A percentile compares a stretch with the other conserved stretches of the same genome.
Evolutionary conservation across 495 filamentous ascomycete species (phyloP).

Genomic region (Trichoderma orchidacearum): DNA sequence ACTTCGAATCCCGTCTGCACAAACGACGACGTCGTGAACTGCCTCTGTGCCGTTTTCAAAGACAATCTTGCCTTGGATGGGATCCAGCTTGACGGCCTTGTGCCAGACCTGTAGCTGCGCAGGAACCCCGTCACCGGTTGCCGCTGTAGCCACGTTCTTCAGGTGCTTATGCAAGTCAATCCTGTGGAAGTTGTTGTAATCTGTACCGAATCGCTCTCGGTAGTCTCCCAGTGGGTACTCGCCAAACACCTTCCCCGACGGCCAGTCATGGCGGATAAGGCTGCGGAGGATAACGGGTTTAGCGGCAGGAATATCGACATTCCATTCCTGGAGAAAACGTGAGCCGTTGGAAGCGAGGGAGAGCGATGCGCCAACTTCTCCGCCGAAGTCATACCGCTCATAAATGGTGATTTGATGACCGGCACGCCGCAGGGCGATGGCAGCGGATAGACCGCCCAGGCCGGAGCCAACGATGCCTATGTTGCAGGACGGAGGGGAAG

Average conservation of each 20-base stretch:
- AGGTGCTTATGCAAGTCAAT: conserved; percentile 41
- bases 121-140: conserved; percentile 25
- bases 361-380: conserved; percentile 37
- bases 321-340: conserved; percentile 27
- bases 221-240: conserved; percentile 27
- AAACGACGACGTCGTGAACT: conserved; percentile 11
- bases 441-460: conserved; percentile 33
- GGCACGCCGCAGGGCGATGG: conserved; percentile 26
- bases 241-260: conserved; percentile 23
- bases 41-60: conserved; percentile 13
- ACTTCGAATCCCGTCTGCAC: conserved; percentile 11
- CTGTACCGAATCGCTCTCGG: conserved; percentile 5
- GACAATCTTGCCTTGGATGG: conserved; percentile 16
- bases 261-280: conserved; percentile 31
- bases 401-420: conserved; percentile 38
- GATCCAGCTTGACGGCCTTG: conserved; percentile 14
- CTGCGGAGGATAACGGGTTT: conserved; percentile 32
- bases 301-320: conserved; percentile 20
- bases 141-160: conserved; percentile 29
- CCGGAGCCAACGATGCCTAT: conserved; percentile 34
- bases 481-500: conserved; percentile 4
- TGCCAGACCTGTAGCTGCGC: conserved; percentile 29
- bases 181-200: conserved; percentile 43
- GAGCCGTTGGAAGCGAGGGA: conserved; percentile 31
- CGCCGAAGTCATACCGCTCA: conserved; percentile 30